Conservation (phyloP, 2,329 filamentous ascomycete species). For the Aspergillus latus region DNA sequence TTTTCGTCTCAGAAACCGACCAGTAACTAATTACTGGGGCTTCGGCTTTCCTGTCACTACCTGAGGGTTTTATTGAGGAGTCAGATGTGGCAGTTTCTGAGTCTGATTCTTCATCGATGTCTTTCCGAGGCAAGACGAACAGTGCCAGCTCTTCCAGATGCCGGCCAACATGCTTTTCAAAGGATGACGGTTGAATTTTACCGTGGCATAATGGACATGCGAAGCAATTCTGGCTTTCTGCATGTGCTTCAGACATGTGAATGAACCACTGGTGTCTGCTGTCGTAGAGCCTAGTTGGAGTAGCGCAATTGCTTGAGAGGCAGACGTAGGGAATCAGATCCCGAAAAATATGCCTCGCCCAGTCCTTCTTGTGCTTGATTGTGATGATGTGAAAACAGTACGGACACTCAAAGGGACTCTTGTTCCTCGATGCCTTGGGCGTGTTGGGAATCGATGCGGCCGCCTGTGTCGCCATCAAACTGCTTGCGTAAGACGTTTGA, state of each 20-base stretch:
- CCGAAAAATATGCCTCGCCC: conserved; percentile 42
- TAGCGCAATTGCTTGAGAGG: conserved; percentile 28
- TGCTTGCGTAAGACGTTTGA: conserved; percentile 1
- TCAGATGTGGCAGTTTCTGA: too few relatives aligned
- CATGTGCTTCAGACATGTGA: background rate
- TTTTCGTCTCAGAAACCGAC: too few relatives aligned
- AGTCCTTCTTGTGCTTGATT: conserved; percentile 25
- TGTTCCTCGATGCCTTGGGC: background rate
- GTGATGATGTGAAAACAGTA: conserved; percentile 43
- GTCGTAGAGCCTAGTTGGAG: conserved; percentile 20
- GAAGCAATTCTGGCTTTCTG: background rate
- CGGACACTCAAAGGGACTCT: conserved; percentile 39
- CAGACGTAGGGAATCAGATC: conserved; percentile 45
- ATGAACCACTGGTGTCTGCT: conserved; percentile 19
- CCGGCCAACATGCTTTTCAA: conserved; percentile 20
- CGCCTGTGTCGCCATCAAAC: background rate
- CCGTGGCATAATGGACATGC: background rate
- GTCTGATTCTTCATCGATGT: too few relatives aligned
- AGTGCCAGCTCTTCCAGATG: conserved; percentile 27
- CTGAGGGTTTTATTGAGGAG: too few relatives aligned
- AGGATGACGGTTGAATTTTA: background rate
- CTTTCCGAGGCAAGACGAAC: conserved; percentile 15
- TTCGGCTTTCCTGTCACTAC: too few relatives aligned
- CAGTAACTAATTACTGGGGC: too few relatives aligned
- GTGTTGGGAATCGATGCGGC: conserved; percentile 13